These are phyloP conservation scores for Leucosporidium yakuticum DNA, from an alignment of 768 basidiomycete species.

Conservation along the genomic window DNA sequence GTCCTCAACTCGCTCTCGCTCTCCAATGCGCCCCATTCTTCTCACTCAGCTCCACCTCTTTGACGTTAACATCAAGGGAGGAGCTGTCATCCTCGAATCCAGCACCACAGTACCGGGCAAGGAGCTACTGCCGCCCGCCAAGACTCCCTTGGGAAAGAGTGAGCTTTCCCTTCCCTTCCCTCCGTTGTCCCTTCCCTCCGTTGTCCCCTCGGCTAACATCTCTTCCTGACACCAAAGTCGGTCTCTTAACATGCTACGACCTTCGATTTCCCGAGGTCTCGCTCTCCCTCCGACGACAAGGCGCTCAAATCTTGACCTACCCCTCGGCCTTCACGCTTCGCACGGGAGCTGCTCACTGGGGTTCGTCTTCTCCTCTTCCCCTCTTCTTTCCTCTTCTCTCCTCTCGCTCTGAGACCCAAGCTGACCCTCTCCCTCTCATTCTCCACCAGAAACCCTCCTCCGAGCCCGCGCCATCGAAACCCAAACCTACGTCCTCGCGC, in stretches of 20 bases:
- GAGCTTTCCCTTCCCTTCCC: background rate
- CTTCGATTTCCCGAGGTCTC: constrained; percentile 36
- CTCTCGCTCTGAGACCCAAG: background rate
- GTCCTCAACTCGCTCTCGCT: too few relatives aligned
- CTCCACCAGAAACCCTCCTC: constrained; percentile 28
- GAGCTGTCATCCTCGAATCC: constrained; percentile 22
- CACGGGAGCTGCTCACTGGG: constrained; percentile 39
- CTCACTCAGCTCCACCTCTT: constrained; percentile 36
- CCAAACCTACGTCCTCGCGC: constrained; percentile 39
- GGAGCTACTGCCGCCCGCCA: background rate
- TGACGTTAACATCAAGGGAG: constrained; percentile 33
- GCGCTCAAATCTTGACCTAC: constrained; percentile 35
- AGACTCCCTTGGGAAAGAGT: constrained; percentile 27
- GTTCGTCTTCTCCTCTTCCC: background rate
- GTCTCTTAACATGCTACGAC: constrained; percentile 39
- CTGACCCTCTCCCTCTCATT: background rate
- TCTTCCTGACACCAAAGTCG: constrained; percentile 19
- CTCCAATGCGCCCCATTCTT: background rate
- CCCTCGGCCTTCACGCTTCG: constrained; percentile 34
- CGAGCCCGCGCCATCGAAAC: constrained; percentile 39
- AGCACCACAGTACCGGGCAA: constrained; percentile 27
- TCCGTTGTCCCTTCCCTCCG: too few relatives aligned
- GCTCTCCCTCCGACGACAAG: constrained; percentile 24
- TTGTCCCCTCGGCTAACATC: background rate
- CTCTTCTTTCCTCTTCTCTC: background rate